Base-by-base conservation (phyloP, 495 filamentous ascomycete species). In the Elasticomyces elasticus region DNA sequence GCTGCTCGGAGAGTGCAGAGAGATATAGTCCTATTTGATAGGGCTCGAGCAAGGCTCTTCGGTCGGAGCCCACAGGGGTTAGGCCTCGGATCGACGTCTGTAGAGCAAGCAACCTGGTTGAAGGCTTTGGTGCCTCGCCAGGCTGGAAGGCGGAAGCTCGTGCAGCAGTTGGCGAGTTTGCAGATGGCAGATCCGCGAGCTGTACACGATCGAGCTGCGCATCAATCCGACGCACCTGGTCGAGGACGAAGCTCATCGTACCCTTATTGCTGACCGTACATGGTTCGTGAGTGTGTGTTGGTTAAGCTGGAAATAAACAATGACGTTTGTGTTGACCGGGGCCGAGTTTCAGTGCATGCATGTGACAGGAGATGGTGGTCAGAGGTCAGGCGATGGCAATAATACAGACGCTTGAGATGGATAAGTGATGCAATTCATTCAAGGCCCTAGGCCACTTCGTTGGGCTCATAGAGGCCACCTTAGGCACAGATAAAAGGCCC, bases 151-250 rank as follows among this genome's bases (percentile, higher is more conserved):
- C 24, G 11, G 48, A 44, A 12, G 41, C 22, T 13, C 52, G 20
- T 45, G 49, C 48, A 52, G 60, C 43, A 31, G 10, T 54, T 31
- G 12, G 40, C 49, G 45, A 43, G 11, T 19, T 40, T 27, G 58
- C 48, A 28, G 71, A 64, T 23, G 66, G 73, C 35, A 55, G 40
- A 24, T 15, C 30, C 7, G 70, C 67, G 27, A 86, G 74, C 45
- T 85, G 78, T 46, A 95, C 71, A 38, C 79, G 80, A 63, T 95
- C 89, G 51, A 98, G 76, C 59, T 87, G 84, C 37, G 75, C 72
- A 67, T 96, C 89, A 50, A 96, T 71, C 33, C 76, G 79, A 52
- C 80, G 81, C 41, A 95, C 76, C 67, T 89, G 87, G 68, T 85
- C 80, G 58, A 76, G 70, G 51, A 86, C 76, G 61, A 85, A 72